Base-by-base conservation (phyloP, 371 early-diverging fungal genomes). In the Phascolomyces articulosus region DNA sequence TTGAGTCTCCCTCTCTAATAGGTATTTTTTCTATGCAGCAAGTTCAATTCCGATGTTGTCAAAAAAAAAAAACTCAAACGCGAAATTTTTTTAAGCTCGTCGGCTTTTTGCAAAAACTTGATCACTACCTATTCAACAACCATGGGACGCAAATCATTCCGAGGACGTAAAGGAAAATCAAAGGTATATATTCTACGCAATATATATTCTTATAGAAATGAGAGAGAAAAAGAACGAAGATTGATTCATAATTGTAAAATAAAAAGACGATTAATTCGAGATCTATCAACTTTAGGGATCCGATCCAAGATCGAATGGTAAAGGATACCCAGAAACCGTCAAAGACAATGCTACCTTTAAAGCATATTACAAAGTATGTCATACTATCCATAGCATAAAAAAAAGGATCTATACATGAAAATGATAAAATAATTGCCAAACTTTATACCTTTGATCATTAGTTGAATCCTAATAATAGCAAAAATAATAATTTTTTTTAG, bases 331-430 rank as follows among this genome's bases (percentile, higher is more conserved):
- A 6, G 55, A 54, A 27, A 28, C 87, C 49, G 77, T 74, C 27
- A 80, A 78, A 78, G 81, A 90, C 61, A 94, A 94, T 70, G 86
- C 71, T 7, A 69, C 71, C 26, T 90, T 94, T 67, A 88, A 84
- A 53, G 66, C 67, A n/a, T 94, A 90, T 73, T 94, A 94, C 83
- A 88, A 91, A 86, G 91, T 87, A 64, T 40, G 13, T 26, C n/a
- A n/a, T n/a, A n/a, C n/a, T n/a, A n/a, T 13, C 1, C 10, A 13
- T 38, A 31, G n/a, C 18, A 27, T 15, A 31, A 27, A 64, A 18
- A 51, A 13, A 0, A 23, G 38, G 40, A 27, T 8, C 16, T 15
- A 4, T n/a, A 16, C 4, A 15, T 18, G 44, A 44, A 62, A 26
- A 40, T 16, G 27, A 54, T 23, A 56, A 23, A 11, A n/a, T 20